Percentiles rank a stretch among this genome's conserved stretches.
Conservation (phyloP, 257 asterid genomes). For the Linaria vulgaris region DNA sequence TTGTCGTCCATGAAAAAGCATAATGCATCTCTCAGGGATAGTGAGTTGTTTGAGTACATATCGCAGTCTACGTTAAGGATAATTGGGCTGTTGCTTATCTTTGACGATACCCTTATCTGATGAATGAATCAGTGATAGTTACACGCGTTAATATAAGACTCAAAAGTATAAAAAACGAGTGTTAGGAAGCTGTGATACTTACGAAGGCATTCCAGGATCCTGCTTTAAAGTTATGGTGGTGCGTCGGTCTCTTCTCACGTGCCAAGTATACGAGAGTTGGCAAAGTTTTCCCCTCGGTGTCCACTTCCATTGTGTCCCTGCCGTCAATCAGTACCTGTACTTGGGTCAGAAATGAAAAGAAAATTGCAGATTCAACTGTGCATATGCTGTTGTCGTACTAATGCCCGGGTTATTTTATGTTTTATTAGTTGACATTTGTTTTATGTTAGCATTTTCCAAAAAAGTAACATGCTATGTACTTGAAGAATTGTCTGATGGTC, state of each 20-base stretch:
- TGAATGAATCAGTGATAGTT: neutral
- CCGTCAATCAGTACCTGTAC: constrained; percentile 39
- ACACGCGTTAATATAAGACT: neutral
- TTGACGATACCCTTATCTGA: constrained; percentile 39
- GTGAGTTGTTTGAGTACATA: constrained; percentile 35
- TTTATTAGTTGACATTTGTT: neutral
- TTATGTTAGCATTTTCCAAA: neutral
- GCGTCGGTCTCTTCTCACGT: constrained; percentile 46
- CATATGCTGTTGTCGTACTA: no score
- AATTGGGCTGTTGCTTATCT: constrained; percentile 32
- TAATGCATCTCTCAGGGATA: constrained; percentile 30
- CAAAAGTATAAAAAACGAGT: neutral
- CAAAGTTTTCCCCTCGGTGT: constrained; percentile 35
- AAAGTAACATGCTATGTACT: constrained; percentile 31
- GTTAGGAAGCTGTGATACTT: constrained; percentile 4
- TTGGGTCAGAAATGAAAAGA: constrained; percentile 6
- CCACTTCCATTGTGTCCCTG: constrained; percentile 32
- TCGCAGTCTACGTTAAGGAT: constrained; percentile 42
- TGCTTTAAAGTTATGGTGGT: constrained; percentile 55
- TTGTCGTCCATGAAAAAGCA: constrained; percentile 38
- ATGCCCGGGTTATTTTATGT: no score
- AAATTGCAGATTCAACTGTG: neutral
- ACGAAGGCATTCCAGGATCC: constrained; percentile 63
- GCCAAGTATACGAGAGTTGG: constrained; percentile 52
- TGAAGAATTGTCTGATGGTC: constrained; percentile 80